Percentiles rank a stretch among this genome's conserved stretches.
phyloP scores from a whole-genome alignment of 1,139 yeast genomes.

The Pichia sp. region DNA sequence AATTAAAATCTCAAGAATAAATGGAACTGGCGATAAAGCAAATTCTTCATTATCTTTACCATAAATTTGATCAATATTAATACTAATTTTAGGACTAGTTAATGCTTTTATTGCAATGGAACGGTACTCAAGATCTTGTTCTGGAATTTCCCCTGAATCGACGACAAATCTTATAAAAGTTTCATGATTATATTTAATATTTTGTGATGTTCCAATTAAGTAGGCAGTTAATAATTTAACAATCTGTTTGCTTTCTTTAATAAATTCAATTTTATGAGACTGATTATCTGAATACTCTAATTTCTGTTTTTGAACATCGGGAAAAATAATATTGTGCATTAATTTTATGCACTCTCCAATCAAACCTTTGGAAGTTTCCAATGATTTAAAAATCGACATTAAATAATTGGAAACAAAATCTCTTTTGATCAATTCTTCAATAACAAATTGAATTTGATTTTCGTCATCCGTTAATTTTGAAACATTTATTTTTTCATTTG shows the following conservation, averaged over 20 bases:
- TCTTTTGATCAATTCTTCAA: conserved; percentile 9
- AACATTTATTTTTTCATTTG: conserved; percentile 27
- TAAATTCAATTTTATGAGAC: conserved; percentile 16
- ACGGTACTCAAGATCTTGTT: conserved; percentile 22
- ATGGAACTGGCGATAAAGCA: conserved; percentile 39
- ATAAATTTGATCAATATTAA: conserved; percentile 36
- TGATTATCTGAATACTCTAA: conserved; percentile 24
- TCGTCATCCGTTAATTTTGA: conserved; percentile 26
- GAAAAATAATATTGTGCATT: conserved; percentile 23
- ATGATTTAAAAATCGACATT: conserved; percentile 6
- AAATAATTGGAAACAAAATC: conserved; percentile 5
- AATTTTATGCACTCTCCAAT: conserved; percentile 10
- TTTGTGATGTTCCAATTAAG: conserved; percentile 25
- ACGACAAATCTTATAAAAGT: conserved; percentile 9
- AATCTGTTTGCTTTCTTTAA: conserved; percentile 21
- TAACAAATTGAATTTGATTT: conserved; percentile 18
- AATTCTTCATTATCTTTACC: conserved; percentile 33
- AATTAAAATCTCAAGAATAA: conserved; percentile 41
- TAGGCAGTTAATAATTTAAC: conserved; percentile 12
- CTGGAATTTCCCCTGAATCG: conserved; percentile 7
- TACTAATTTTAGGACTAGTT: conserved; percentile 40
- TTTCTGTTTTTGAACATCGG: conserved; percentile 27
- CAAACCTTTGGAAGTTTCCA: conserved; percentile 11
- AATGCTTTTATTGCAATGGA: conserved; percentile 32
- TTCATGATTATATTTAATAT: conserved; percentile 20